Conservation (phyloP, 2,329 filamentous ascomycete genomes). For the Colletotrichum incanum region DNA sequence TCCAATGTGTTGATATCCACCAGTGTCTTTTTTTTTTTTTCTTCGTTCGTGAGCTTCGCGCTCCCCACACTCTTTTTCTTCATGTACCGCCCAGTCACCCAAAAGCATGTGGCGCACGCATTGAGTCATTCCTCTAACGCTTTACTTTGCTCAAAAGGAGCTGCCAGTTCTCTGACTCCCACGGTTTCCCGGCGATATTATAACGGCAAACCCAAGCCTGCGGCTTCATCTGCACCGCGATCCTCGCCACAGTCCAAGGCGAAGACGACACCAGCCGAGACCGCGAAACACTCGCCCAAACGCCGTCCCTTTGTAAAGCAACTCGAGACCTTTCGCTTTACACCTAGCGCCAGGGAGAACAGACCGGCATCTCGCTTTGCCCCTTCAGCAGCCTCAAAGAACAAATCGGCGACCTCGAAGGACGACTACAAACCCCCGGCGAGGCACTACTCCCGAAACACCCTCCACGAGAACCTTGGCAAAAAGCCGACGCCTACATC, state of each 20-base stretch:
- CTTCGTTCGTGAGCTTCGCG: slow-evolving; percentile 21
- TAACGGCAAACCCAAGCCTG: slow-evolving; percentile 2
- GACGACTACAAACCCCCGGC: neutral
- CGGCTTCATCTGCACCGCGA: neutral
- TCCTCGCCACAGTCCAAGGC: neutral
- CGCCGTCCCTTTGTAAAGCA: neutral
- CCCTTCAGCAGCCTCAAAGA: neutral
- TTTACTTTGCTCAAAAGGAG: neutral
- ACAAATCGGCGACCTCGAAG: neutral
- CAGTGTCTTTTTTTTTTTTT: slow-evolving; percentile 7
- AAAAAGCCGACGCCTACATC: too few species aligned
- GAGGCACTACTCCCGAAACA: neutral
- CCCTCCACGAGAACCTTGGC: neutral
- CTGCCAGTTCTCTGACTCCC: neutral
- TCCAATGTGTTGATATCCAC: slow-evolving; percentile 42
- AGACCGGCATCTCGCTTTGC: neutral
- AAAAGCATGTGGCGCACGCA: neutral
- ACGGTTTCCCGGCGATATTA: neutral
- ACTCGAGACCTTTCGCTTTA: too few species aligned
- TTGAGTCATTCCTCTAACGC: neutral
- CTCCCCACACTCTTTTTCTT: slow-evolving; percentile 36
- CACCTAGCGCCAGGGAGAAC: neutral
- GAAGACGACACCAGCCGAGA: neutral
- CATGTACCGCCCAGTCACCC: slow-evolving; percentile 22
- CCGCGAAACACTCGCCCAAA: neutral